phyloP scores from a whole-genome alignment of 1,284 basidiomycete genomes.

The Takashimella tepidaria region DNA sequence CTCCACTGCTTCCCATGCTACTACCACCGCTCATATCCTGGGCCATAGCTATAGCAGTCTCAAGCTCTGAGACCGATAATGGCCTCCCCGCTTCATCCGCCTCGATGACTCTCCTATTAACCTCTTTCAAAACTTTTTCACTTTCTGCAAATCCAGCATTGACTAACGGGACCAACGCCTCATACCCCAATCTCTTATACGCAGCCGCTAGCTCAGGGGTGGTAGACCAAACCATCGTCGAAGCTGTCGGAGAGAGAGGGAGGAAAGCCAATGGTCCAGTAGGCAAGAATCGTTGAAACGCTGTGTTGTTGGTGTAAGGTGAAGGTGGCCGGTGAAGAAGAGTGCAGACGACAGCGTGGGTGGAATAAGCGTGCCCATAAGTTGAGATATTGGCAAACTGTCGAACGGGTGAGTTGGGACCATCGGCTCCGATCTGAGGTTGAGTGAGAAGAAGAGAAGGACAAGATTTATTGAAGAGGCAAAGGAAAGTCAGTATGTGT shows the following conservation, averaged over 20 bases:
- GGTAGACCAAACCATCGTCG: slow-evolving; percentile 95
- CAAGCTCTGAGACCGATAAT: slow-evolving; percentile 21
- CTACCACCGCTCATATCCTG: neutral
- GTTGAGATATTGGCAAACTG: slow-evolving; percentile 79
- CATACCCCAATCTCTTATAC: slow-evolving; percentile 63
- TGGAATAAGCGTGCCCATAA: slow-evolving; percentile 87
- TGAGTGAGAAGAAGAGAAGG: no score
- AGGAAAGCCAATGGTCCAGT: slow-evolving; percentile 95
- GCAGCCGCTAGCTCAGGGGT: slow-evolving; percentile 69
- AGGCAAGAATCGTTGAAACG: slow-evolving; percentile 92
- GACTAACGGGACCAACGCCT: slow-evolving; percentile 67
- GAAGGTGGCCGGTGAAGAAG: slow-evolving; percentile 60
- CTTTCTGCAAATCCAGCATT: slow-evolving; percentile 90
- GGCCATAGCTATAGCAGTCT: neutral
- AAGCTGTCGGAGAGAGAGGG: slow-evolving; percentile 65
- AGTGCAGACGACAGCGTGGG: slow-evolving; percentile 87
- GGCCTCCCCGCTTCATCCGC: slow-evolving; percentile 37
- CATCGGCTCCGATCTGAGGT: slow-evolving; percentile 87
- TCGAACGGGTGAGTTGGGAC: slow-evolving; percentile 89
- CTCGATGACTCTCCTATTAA: slow-evolving; percentile 59
- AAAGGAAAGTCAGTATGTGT: no score
- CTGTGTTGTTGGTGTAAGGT: slow-evolving; percentile 64
- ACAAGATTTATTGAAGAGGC: no score
- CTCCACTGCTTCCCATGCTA: no score
- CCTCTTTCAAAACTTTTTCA: slow-evolving; percentile 63